These are phyloP conservation scores for Suillus spraguei DNA, from an alignment of 768 basidiomycete species.

Conservation along the genomic window DNA sequence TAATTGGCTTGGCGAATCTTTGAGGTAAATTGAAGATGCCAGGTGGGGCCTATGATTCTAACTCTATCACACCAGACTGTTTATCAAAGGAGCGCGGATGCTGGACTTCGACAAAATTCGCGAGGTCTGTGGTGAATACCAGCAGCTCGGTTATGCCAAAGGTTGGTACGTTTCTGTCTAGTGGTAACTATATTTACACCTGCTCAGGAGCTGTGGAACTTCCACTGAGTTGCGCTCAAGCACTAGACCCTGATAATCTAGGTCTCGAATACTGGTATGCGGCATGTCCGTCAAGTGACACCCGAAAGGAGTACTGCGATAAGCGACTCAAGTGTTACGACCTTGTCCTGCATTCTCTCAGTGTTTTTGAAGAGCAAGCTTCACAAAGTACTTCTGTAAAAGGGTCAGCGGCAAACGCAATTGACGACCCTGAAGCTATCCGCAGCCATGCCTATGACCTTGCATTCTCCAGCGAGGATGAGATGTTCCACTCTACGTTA, in stretches of 20 bases:
- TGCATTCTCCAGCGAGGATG: conserved; percentile 83
- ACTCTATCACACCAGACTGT: conserved; percentile 55
- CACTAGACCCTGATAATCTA: conserved; percentile 73
- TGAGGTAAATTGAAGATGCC: conserved; percentile 55
- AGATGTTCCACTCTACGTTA: conserved; percentile 90
- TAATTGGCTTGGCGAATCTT: conserved; percentile 81
- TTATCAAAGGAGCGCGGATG: conserved; percentile 85
- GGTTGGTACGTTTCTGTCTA: conserved; percentile 45
- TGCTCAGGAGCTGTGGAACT: conserved; percentile 78
- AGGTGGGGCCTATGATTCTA: conserved; percentile 4
- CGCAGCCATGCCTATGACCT: conserved; percentile 84
- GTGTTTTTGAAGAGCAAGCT: conserved; percentile 73
- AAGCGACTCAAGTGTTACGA: conserved; percentile 77
- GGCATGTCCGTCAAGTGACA: conserved; percentile 59
- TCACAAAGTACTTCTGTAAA: conserved; percentile 27
- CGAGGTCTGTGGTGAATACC: conserved; percentile 90
- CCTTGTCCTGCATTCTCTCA: conserved; percentile 79
- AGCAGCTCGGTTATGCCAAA: conserved; percentile 78
- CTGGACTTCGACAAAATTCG: conserved; percentile 82
- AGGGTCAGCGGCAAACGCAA: conserved; percentile 24
- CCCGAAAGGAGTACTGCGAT: conserved; percentile 58
- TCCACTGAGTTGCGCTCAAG: conserved; percentile 79
- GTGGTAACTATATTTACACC: conserved; percentile 8
- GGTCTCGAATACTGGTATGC: conserved; percentile 79
- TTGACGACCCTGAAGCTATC: conserved; percentile 68